phyloP scores from a whole-genome alignment of 2,329 filamentous ascomycete genomes.

The Didymellaceae sp. region DNA sequence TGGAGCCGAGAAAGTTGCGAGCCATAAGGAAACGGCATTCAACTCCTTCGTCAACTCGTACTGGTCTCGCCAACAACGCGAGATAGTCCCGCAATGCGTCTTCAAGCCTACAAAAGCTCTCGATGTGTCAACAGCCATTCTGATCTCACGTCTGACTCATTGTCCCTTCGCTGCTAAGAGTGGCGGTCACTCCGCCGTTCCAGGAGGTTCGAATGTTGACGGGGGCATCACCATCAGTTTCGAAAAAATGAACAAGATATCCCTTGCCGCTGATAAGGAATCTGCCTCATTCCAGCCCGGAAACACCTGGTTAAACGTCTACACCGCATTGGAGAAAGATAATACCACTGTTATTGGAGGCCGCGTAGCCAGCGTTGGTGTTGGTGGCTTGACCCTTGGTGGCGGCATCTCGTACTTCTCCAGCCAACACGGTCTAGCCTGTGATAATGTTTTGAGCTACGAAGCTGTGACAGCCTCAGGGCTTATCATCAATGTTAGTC shows the following conservation, averaged over 20 bases:
- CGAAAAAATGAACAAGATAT: conserved; percentile 38
- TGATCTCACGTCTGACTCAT: conserved; percentile 25
- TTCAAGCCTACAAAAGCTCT: conserved; percentile 23
- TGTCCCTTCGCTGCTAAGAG: conserved; percentile 53
- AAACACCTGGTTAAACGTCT: conserved; percentile 47
- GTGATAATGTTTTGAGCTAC: conserved; percentile 44
- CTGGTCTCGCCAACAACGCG: conserved; percentile 26
- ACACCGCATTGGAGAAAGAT: conserved; percentile 30
- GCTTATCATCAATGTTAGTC: conserved; percentile 23
- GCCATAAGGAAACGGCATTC: conserved; percentile 23
- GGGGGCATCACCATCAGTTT: conserved; percentile 55
- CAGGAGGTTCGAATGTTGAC: conserved; percentile 51
- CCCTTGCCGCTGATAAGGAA: conserved; percentile 31
- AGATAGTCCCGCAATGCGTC: conserved; percentile 22
- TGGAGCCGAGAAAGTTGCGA: conserved; percentile 19
- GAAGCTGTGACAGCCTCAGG: conserved; percentile 40
- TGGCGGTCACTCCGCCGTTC: conserved; percentile 52
- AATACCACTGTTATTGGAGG: conserved; percentile 36
- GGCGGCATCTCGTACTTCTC: conserved; percentile 41
- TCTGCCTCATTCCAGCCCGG: conserved; percentile 42
- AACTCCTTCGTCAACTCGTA: conserved; percentile 21
- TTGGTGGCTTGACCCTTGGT: conserved; percentile 32
- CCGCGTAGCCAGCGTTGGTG: conserved; percentile 30
- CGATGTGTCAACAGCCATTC: conserved; percentile 23
- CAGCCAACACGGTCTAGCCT: conserved; percentile 31